Base-by-base conservation (phyloP, 495 filamentous ascomycete species). In the Sabuloglossum arenarium region DNA sequence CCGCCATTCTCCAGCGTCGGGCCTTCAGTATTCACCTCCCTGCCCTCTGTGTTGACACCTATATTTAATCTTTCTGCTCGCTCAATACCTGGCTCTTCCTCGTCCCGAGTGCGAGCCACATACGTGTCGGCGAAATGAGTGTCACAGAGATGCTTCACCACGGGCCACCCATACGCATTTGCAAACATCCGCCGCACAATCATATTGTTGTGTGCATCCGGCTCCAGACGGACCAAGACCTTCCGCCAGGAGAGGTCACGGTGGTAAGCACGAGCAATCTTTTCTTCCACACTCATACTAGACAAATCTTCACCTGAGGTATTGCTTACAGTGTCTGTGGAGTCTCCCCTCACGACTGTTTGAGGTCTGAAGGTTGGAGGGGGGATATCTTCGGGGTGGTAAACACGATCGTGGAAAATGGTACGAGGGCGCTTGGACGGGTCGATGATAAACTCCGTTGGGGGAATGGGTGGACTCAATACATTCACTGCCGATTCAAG, bases 161-260 rank as follows among this genome's bases (percentile, higher is more conserved):
- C 91, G 0, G 90, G 89, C 91, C 91, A 98, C 3, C 91, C 91
- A 63, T 94, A 94, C 0, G 91, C 91, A 65, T 98, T 98, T 56
- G 88, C 83, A 61, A 98, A 97, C 79, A 85, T 90, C 30, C 91
- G 80, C 27, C 91, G 82, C 21, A 98, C 91, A 58, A 95, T 83
- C 57, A 98, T 90, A 65, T 98, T 98, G 68, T 98, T 98, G 67
- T 98, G 91, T 1, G 91, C 91, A 72, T 98, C 91, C 0, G 91
- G 91, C 65, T 98, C 91, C 9, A 98, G 74, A 45, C 89, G 79
- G 23, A 97, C 91, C 10, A 98, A 78, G 2, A 97, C 91, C 65
- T 98, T 98, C 11, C 91, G 83, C 91, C 91, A 98, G 4, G 84
- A 83, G 21, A 98, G 69, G 59, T 83, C 84, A 6, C 79, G 76